These are phyloP conservation scores for Aspergillus spinulosporus DNA, from an alignment of 2,329 filamentous ascomycete species.

Conservation along the genomic window DNA sequence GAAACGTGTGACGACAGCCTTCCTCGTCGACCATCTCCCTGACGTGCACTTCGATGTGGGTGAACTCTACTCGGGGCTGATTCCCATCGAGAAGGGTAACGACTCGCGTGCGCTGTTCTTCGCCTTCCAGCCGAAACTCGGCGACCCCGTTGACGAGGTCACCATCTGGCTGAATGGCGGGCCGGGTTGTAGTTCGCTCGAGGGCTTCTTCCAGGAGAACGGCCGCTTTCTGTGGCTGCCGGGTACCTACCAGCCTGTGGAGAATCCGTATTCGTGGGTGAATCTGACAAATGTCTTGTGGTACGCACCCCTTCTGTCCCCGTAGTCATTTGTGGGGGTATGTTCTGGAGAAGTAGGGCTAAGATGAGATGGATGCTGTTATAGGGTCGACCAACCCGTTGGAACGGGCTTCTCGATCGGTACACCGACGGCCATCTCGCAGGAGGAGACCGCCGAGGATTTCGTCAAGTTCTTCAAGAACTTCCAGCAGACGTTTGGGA, in stretches of 20 bases:
- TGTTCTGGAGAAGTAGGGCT: not conserved
- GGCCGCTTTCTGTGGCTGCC: conserved; percentile 71
- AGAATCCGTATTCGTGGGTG: conserved; percentile 72
- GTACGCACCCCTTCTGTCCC: conserved; percentile 40
- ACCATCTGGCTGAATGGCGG: conserved; percentile 55
- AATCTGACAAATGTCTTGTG: conserved; percentile 76
- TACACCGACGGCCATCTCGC: conserved; percentile 62
- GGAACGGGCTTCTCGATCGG: conserved; percentile 70
- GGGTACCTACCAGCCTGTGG: conserved; percentile 65
- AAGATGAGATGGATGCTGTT: not conserved
- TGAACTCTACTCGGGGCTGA: conserved; percentile 50
- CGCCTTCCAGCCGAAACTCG: conserved; percentile 50
- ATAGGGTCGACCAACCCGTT: conserved; percentile 43
- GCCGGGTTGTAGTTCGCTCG: conserved; percentile 59
- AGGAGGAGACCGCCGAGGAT: conserved; percentile 68
- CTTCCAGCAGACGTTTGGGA: conserved; percentile 68
- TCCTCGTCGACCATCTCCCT: conserved; percentile 66
- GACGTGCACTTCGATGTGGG: conserved; percentile 69
- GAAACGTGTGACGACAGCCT: conserved; percentile 43
- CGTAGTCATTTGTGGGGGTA: no score
- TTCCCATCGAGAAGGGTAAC: conserved; percentile 56
- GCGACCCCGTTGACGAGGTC: conserved; percentile 45
- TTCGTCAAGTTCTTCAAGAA: conserved; percentile 80
- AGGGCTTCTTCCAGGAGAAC: conserved; percentile 73
- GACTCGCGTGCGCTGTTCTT: conserved; percentile 50